These are phyloP conservation scores for Fusarium coicis DNA, from an alignment of 2,329 filamentous ascomycete genomes.

Conservation along the genomic window DNA sequence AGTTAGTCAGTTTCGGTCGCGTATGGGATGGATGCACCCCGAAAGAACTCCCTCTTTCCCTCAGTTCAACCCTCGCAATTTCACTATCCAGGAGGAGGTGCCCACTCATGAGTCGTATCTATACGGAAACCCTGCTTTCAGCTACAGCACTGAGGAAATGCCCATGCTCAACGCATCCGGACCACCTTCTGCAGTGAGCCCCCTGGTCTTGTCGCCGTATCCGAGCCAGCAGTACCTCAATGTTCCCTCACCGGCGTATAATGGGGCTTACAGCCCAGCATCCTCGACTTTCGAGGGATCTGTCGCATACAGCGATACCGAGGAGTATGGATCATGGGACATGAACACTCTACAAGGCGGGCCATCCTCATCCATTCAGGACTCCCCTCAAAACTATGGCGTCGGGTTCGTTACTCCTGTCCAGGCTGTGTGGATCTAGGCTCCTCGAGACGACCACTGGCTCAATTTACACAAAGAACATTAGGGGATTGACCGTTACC, in stretches of 20 bases:
- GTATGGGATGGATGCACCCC: constrained; percentile 74
- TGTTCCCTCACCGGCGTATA: constrained; percentile 71
- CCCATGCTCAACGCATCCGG: constrained; percentile 62
- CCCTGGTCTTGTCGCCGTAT: constrained; percentile 66
- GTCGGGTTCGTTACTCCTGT: constrained; percentile 72
- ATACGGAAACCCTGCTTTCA: constrained; percentile 69
- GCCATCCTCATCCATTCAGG: constrained; percentile 60
- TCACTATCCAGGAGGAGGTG: constrained; percentile 60
- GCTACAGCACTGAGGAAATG: constrained; percentile 72
- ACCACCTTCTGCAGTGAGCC: constrained; percentile 61
- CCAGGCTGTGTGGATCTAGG: constrained; percentile 71
- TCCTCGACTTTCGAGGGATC: constrained; percentile 73
- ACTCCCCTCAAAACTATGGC: constrained; percentile 55
- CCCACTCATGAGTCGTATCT: constrained; percentile 57
- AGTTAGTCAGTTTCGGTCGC: constrained; percentile 73
- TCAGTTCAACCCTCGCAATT: constrained; percentile 67
- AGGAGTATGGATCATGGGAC: constrained; percentile 65
- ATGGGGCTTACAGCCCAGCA: constrained; percentile 68
- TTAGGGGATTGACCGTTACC: constrained; percentile 65
- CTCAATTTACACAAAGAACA: constrained; percentile 52
- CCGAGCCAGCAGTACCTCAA: constrained; percentile 67
- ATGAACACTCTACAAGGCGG: constrained; percentile 56
- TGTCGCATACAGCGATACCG: constrained; percentile 70
- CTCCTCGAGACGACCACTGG: constrained; percentile 53
- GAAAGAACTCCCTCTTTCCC: constrained; percentile 69